Evolutionary conservation across 2,329 filamentous ascomycete genomes (phyloP), one percentile per base, ranked within the genome.

Genomic region (Calcarisporium arbuscula): DNA sequence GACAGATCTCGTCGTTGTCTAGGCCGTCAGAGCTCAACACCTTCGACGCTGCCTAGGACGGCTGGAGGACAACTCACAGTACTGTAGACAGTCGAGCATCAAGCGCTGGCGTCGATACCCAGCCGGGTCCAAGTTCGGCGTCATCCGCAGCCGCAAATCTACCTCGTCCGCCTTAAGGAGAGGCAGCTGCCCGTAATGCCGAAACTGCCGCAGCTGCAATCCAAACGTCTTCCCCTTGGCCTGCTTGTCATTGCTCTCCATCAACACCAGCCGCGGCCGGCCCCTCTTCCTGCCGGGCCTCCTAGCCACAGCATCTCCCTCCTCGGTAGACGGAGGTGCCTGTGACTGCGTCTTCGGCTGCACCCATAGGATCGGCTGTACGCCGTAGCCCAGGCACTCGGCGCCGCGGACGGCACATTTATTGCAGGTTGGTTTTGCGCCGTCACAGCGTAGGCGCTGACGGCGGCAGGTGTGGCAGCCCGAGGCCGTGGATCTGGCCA

Each of bases 361-460:
- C 19, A 42, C 36, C 42, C 42, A 44, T 10, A 42, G 35, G 17
- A 44, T 19, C 5, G 42, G 23, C 30, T 34, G 42, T 16, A 32
- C 18, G 18, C 35, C 42, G 30, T 44, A 42, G 20, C 40, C 40
- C 11, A 44, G 35, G 28, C 42, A 44, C 20, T 44, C 40, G 19
- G 40, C 35, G 22, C 42, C 42, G 10, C 42, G 31, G 9, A 19
- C 26, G 22, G 28, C 32, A 25, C 42, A 44, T 12, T 44, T 44
- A 14, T 30, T 25, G 35, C 42, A 44, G 19, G 23, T 29, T 12
- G 40, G 42, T 18, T 34, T 36, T 19, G 23, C 16, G 20, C 31
- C 42, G 27, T 42, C 42, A 28, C 42, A 44, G 21, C 39, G 39
- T 28, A 40, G 39, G 14, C 42, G 36, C 10, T 34, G 36, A 7